Evolutionary conservation across 31 red algal genomes (phyloP).

Genomic region (Endocladia muricata): DNA sequence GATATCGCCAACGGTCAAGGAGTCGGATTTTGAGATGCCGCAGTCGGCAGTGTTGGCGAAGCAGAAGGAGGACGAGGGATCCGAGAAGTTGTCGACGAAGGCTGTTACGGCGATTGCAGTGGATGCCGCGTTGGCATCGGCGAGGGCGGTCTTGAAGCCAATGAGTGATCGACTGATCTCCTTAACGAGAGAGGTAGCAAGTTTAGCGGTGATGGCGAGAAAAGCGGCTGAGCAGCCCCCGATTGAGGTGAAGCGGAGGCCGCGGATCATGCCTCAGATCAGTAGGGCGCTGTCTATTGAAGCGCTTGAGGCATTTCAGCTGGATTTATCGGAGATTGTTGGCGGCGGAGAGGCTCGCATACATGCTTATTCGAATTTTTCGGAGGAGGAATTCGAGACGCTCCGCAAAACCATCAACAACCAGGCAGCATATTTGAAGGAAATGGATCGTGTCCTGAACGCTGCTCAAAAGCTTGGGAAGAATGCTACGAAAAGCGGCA

Average conservation of each 20-base stretch:
- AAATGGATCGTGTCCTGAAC: slow-evolving; percentile 30
- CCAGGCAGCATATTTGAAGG: slow-evolving; percentile 33
- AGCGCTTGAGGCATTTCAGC: slow-evolving; percentile 41
- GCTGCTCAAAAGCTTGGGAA: slow-evolving; percentile 27
- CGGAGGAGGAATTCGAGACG: slow-evolving; percentile 32
- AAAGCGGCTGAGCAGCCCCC: not conserved
- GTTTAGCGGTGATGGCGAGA: slow-evolving; percentile 9
- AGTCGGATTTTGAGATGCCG: too few species aligned
- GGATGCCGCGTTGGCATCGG: slow-evolving; percentile 48
- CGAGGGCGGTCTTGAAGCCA: slow-evolving; percentile 51
- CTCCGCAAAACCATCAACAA: slow-evolving; percentile 42
- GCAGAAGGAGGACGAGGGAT: not conserved
- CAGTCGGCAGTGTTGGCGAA: too few species aligned
- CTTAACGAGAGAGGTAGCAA: slow-evolving; percentile 6
- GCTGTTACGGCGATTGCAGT: slow-evolving; percentile 67
- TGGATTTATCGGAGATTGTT: slow-evolving; percentile 54
- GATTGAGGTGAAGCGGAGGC: not conserved
- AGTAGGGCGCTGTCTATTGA: not conserved
- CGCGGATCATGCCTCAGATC: not conserved
- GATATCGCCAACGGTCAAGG: too few species aligned
- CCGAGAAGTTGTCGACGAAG: slow-evolving; percentile 23
- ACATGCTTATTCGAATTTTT: slow-evolving; percentile 26
- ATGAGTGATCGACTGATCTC: slow-evolving; percentile 36
- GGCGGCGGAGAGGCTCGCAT: slow-evolving; percentile 61
- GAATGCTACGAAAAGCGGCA: not conserved